Conservation (phyloP, 768 basidiomycete genomes). For the Rhodotorula graminis region DNA sequence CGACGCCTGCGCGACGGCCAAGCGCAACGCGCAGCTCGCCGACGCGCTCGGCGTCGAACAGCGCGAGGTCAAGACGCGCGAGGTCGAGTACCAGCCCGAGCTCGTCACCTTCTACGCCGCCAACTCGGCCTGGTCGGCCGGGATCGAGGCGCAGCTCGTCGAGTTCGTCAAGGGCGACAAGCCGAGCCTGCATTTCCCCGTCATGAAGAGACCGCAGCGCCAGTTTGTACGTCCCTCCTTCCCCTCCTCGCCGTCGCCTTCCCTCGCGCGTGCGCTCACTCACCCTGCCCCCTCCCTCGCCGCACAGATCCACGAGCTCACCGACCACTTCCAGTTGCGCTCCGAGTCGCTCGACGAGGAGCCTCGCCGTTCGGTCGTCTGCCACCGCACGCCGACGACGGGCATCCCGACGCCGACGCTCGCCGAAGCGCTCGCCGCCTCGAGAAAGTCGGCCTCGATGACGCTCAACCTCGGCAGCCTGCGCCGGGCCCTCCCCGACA, state of each 20-base stretch:
- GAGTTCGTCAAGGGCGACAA: conserved; percentile 69
- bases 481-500: conserved; percentile 26
- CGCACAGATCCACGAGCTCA: conserved; percentile 54
- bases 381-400: conserved; percentile 32
- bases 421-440: conserved; percentile 29
- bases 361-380: conserved; percentile 57
- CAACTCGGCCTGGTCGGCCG: conserved; percentile 62
- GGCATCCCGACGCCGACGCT: conserved; percentile 34
- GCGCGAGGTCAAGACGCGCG: conserved; percentile 49
- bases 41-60: conserved; percentile 82
- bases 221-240: conserved; percentile 59
- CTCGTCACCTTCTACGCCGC: conserved; percentile 30
- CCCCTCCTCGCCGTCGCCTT: conserved; percentile 27
- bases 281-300: neutral
- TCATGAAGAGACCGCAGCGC: conserved; percentile 71
- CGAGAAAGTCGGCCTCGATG: conserved; percentile 13
- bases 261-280: neutral
- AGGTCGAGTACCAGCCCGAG: conserved; percentile 43
- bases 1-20: conserved; percentile 74
- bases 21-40: conserved; percentile 80
- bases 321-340: conserved; percentile 73
- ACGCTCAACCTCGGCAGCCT: conserved; percentile 32
- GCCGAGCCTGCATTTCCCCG: conserved; percentile 67
- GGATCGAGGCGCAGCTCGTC: conserved; percentile 65
- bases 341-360: conserved; percentile 86